A percentile compares a stretch with the other conserved stretches of the same genome.
Conservation (phyloP, 352 stramenopile genomes). For the Elongisporangium undulatum region DNA sequence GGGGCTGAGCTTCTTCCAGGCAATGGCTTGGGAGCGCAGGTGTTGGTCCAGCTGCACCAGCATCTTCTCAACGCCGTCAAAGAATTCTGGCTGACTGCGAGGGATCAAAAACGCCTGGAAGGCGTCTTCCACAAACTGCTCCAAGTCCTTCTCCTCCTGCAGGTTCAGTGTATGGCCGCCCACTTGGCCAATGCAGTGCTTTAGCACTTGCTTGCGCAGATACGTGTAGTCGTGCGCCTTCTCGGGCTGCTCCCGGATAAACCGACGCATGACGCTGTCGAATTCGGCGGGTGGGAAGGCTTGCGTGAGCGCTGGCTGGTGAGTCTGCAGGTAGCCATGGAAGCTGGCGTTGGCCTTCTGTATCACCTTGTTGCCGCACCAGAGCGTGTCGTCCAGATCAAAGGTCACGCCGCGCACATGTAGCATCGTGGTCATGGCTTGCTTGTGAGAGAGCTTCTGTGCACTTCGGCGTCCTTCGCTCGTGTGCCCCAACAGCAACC, state of each 20-base stretch:
- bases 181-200: constrained; percentile 27
- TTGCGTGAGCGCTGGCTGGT: constrained; percentile 23
- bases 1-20: not conserved
- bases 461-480: not conserved
- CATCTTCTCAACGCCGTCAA: constrained; percentile 47
- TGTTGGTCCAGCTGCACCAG: constrained; percentile 29
- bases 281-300: constrained; percentile 44
- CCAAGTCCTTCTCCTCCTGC: constrained; percentile 11
- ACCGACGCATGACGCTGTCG: constrained; percentile 25
- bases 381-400: constrained; percentile 79
- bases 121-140: constrained; percentile 39
- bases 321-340: constrained; percentile 34
- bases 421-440: not conserved
- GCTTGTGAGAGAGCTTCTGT: not conserved
- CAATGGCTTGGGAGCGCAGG: constrained; percentile 10
- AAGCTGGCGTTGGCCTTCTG: constrained; percentile 37
- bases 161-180: constrained; percentile 19
- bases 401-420: constrained; percentile 58
- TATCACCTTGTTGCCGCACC: constrained; percentile 54
- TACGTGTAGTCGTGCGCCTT: constrained; percentile 68
- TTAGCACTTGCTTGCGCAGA: constrained; percentile 54
- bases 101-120: constrained; percentile 56
- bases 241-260: constrained; percentile 37
- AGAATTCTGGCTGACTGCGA: constrained; percentile 56
- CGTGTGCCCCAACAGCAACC: not conserved